Percentiles rank a stretch among this genome's conserved stretches.
phyloP scores from a whole-genome alignment of 1,139 yeast genomes.

The Hanseniaspora gamundiae region DNA sequence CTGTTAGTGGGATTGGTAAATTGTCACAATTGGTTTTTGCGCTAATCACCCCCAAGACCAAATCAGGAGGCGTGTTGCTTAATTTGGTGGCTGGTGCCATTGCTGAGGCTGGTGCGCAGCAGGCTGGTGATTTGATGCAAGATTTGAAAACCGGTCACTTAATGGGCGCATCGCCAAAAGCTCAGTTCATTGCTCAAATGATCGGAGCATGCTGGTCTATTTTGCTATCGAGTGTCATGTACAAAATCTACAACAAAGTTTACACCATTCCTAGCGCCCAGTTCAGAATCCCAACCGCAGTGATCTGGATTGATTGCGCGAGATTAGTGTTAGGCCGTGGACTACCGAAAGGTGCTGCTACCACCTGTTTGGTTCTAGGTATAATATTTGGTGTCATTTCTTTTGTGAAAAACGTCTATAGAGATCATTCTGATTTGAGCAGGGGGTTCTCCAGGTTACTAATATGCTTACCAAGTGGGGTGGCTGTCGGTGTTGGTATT shows the following conservation, averaged over 20 bases:
- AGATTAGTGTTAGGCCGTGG: constrained; percentile 87
- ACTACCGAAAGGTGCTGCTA: constrained; percentile 65
- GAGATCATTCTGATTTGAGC: constrained; percentile 28
- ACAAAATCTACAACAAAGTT: constrained; percentile 65
- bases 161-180: constrained; percentile 82
- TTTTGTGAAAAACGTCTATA: constrained; percentile 42
- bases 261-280: constrained; percentile 73
- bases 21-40: constrained; percentile 85
- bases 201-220: constrained; percentile 82
- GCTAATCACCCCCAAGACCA: constrained; percentile 56
- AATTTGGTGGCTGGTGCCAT: constrained; percentile 92
- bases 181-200: constrained; percentile 82
- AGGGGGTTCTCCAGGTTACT: constrained; percentile 37
- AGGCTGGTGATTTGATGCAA: constrained; percentile 97
- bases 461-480: constrained; percentile 60
- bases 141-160: constrained; percentile 91
- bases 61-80: constrained; percentile 72
- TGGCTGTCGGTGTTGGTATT: constrained; percentile 94
- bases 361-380: constrained; percentile 56
- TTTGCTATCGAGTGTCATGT: constrained; percentile 66
- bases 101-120: constrained; percentile 98
- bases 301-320: constrained; percentile 94
- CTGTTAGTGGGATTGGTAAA: constrained; percentile 94
- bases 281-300: constrained; percentile 87
- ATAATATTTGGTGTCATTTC: constrained; percentile 59